Evolutionary conservation across 1,139 yeast genomes (phyloP).

Genomic region (Geotrichum klebahnii): DNA sequence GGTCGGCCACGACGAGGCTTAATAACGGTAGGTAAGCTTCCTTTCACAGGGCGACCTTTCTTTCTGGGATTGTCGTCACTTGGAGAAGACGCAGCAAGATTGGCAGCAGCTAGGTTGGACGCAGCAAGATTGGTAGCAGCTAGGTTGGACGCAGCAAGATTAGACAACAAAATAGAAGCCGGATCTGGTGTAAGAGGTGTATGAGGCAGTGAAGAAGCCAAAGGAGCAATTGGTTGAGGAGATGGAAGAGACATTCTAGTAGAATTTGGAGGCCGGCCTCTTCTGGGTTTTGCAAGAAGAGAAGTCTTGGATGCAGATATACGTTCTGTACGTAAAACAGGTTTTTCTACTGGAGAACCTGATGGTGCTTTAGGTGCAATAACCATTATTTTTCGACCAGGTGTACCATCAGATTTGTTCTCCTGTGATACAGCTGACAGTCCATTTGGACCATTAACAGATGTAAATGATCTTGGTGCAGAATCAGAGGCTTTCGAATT

Average conservation of each 20-base stretch:
- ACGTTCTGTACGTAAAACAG: too few species aligned
- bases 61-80: not conserved
- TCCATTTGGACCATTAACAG: not conserved
- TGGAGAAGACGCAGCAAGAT: not conserved
- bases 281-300: constrained; percentile 6
- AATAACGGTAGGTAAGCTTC: not conserved
- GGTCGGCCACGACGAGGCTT: constrained; percentile 23
- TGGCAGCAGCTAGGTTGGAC: not conserved
- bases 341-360: not conserved
- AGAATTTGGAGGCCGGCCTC: constrained; percentile 18
- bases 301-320: not conserved
- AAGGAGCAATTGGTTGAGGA: constrained; percentile 18
- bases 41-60: not conserved
- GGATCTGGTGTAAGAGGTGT: not conserved
- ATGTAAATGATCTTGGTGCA: not conserved
- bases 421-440: too few species aligned
- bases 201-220: not conserved
- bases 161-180: not conserved
- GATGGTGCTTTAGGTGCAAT: not conserved
- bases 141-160: not conserved
- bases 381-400: too few species aligned
- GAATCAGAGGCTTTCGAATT: not conserved
- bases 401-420: too few species aligned
- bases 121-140: not conserved
- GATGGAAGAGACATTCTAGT: constrained; percentile 5